phyloP scores from a whole-genome alignment of 225 moss, liverwort and hornwort genomes.

The Bryoerythrophyllum caledonicum region DNA sequence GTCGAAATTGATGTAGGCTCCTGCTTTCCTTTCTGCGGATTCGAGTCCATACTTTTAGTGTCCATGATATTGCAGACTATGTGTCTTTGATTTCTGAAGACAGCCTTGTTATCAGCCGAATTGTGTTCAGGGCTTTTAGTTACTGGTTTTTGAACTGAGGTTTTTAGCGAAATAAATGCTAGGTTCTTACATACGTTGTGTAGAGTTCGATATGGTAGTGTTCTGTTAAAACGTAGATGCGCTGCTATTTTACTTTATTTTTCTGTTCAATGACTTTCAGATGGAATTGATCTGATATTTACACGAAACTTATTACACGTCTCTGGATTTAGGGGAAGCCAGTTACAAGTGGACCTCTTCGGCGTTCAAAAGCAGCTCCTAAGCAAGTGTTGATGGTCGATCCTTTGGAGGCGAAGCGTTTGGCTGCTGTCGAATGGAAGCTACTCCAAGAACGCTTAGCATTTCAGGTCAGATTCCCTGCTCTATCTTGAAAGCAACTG shows the following conservation, averaged over 20 bases:
- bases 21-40: constrained; percentile 4
- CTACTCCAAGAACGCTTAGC: constrained; percentile 59
- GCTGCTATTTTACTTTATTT: neutral
- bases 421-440: constrained; percentile 87
- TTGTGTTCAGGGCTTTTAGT: neutral
- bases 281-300: neutral
- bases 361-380: constrained; percentile 42
- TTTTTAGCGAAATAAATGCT: neutral
- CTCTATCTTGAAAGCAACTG: neutral
- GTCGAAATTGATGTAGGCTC: constrained; percentile 44
- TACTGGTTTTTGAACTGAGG: neutral
- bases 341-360: constrained; percentile 46
- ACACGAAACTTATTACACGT: neutral
- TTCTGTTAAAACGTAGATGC: constrained; percentile 15
- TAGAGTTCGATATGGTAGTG: neutral
- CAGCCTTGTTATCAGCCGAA: neutral
- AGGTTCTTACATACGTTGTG: constrained; percentile 11
- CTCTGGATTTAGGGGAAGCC: constrained; percentile 37
- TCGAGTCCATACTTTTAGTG: neutral
- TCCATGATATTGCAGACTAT: neutral
- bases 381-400: constrained; percentile 85
- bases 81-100: neutral
- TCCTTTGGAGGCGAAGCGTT: constrained; percentile 92
- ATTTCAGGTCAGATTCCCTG: constrained; percentile 52
- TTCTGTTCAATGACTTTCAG: neutral